Conservation (phyloP, 2,329 filamentous ascomycete species). For the Botrytis squamosa region DNA sequence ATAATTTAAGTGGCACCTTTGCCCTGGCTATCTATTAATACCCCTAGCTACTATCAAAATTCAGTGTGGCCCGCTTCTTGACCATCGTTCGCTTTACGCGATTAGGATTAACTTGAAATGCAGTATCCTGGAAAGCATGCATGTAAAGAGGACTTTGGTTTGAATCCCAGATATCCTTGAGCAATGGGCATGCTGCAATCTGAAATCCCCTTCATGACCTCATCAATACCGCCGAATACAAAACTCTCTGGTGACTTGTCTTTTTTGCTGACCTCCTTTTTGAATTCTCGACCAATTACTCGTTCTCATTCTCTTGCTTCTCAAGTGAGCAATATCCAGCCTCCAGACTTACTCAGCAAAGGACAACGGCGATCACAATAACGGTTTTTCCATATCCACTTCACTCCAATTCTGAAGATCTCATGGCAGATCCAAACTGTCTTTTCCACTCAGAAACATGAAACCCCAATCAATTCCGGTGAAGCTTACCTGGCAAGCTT, state of each 20-base stretch:
- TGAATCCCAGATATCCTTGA: background rate
- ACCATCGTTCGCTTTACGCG: background rate
- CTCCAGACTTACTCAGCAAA: background rate
- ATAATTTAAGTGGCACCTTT: constrained; percentile 9
- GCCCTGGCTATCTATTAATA: constrained; percentile 5
- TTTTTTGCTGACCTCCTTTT: background rate
- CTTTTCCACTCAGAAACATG: background rate
- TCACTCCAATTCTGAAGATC: background rate
- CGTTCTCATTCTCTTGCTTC: background rate
- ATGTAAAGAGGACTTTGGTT: background rate
- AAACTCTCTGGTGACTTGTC: background rate
- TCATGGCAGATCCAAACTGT: constrained; percentile 1
- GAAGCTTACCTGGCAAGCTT: background rate
- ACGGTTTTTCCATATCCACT: constrained; percentile 4
- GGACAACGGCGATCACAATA: constrained; percentile 12
- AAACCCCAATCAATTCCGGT: background rate
- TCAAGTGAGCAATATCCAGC: background rate
- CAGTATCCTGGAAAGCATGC: background rate
- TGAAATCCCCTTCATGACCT: constrained; percentile 1
- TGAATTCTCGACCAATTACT: background rate
- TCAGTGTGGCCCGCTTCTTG: background rate
- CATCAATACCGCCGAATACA: constrained; percentile 9
- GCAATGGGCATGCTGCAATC: background rate
- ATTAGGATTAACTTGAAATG: background rate
- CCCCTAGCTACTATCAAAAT: background rate